A percentile compares a stretch with the other conserved stretches of the same genome.
phyloP scores from a whole-genome alignment of 306 rosid species.

The Medicago arabica region DNA sequence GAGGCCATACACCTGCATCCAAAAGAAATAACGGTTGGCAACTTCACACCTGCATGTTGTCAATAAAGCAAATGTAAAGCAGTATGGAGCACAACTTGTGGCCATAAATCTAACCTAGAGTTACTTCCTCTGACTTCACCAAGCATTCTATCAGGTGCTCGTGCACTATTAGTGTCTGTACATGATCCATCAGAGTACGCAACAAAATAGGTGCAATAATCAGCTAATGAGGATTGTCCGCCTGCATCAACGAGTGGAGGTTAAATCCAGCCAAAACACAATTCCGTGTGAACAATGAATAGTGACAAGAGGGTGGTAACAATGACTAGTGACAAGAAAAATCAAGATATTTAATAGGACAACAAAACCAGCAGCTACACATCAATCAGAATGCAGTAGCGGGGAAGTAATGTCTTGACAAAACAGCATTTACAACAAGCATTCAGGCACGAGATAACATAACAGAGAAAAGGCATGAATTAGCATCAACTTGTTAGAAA shows the following conservation, averaged over 20 bases:
- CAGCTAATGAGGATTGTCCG: slow-evolving; percentile 98
- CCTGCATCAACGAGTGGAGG: slow-evolving; percentile 59
- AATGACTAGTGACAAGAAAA: neutral
- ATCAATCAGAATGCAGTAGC: slow-evolving; percentile 36
- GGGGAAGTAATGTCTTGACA: slow-evolving; percentile 30
- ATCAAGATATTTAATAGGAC: slow-evolving; percentile 6
- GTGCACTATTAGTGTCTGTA: slow-evolving; percentile 89
- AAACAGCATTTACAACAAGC: slow-evolving; percentile 5
- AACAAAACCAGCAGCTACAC: slow-evolving; percentile 29
- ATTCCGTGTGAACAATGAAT: neutral
- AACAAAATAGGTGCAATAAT: slow-evolving; percentile 96
- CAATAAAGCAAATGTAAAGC: slow-evolving; percentile 22
- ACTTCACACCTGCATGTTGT: slow-evolving; percentile 20
- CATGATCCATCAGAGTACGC: slow-evolving; percentile 99
- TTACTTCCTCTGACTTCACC: slow-evolving; percentile 96
- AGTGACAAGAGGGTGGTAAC: neutral
- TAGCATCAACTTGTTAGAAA: slow-evolving; percentile 28
- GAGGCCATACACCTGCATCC: slow-evolving; percentile 91
- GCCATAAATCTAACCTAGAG: slow-evolving; percentile 72
- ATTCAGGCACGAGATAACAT: slow-evolving; percentile 10
- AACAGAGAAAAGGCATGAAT: slow-evolving; percentile 18
- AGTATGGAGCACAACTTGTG: slow-evolving; percentile 13
- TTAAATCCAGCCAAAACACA: slow-evolving; percentile 23
- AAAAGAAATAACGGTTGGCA: slow-evolving; percentile 44
- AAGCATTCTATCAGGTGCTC: slow-evolving; percentile 95